Conservation (phyloP, 2,329 filamentous ascomycete species). For the Thielaviopsis populi region DNA sequence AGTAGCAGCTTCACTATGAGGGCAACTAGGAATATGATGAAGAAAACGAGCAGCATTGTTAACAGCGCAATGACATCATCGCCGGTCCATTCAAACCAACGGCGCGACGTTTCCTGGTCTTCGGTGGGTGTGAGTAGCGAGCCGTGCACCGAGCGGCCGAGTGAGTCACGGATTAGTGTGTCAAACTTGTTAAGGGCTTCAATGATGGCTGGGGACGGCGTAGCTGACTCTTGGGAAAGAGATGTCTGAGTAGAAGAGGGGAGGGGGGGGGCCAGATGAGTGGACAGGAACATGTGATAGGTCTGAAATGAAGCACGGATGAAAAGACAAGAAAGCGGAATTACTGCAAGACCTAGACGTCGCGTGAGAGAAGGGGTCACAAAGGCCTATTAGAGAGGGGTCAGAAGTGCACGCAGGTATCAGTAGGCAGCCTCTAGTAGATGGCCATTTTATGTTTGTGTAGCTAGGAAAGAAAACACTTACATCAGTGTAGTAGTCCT, state of each 20-base stretch:
- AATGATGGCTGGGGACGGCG: conserved; percentile 56
- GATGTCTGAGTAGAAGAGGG: conserved; percentile 50
- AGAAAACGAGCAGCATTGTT: conserved; percentile 77
- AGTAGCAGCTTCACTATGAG: conserved; percentile 73
- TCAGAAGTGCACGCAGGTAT: conserved; percentile 7
- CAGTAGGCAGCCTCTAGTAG: background rate
- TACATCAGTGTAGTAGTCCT: conserved; percentile 94
- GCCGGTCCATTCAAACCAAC: conserved; percentile 43
- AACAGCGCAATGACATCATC: conserved; percentile 60
- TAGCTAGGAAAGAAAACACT: conserved; percentile 22
- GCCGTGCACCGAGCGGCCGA: conserved; percentile 59
- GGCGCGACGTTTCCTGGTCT: conserved; percentile 24
- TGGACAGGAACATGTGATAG: conserved; percentile 94
- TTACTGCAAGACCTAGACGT: conserved; percentile 75
- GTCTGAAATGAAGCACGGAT: conserved; percentile 89
- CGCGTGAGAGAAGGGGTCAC: conserved; percentile 79
- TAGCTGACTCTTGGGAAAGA: conserved; percentile 46
- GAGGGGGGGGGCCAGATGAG: conserved; percentile 62
- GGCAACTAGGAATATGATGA: conserved; percentile 70
- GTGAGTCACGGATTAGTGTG: conserved; percentile 55
- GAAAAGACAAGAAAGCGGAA: conserved; percentile 87
- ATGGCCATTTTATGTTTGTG: background rate
- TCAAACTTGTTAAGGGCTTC: conserved; percentile 70
- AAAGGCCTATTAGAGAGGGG: conserved; percentile 49
- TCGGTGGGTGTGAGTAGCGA: conserved; percentile 20